Evolutionary conservation across 225 moss, liverwort and hornwort genomes (phyloP).

Genomic region (Takakia lepidozioides): DNA sequence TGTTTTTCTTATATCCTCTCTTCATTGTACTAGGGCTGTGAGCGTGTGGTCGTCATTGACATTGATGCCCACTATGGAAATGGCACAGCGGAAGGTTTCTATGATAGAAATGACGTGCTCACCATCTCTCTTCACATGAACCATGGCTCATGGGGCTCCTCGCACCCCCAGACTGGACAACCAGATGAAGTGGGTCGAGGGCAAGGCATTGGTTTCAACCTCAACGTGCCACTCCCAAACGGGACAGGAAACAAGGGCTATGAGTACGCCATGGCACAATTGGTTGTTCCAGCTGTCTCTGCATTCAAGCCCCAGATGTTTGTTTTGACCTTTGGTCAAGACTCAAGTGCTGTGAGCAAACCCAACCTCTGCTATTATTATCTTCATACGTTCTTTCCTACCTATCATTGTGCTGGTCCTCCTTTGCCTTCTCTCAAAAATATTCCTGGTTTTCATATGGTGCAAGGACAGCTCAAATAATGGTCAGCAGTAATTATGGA

Average conservation of each 20-base stretch:
- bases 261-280: conserved; percentile 42
- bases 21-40: conserved; percentile 36
- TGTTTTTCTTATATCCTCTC: conserved; percentile 4
- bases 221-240: conserved; percentile 51
- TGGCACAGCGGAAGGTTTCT: conserved; percentile 74
- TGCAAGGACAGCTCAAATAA: no score
- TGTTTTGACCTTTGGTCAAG: conserved; percentile 57
- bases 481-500: no score
- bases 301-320: conserved; percentile 48
- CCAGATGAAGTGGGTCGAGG: conserved; percentile 46
- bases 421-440: no score
- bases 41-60: conserved; percentile 60
- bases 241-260: conserved; percentile 67
- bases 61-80: conserved; percentile 75
- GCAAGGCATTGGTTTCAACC: conserved; percentile 45
- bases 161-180: conserved; percentile 51
- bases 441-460: no score
- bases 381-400: no score
- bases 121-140: conserved; percentile 74
- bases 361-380: no score
- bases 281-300: conserved; percentile 49
- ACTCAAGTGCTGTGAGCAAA: conserved; percentile 53
- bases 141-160: conserved; percentile 69
- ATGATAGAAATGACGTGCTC: conserved; percentile 42
- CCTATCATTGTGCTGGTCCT: no score